These are phyloP conservation scores for Davidsoniella eucalypti DNA, from an alignment of 2,329 filamentous ascomycete genomes.

Conservation along the genomic window DNA sequence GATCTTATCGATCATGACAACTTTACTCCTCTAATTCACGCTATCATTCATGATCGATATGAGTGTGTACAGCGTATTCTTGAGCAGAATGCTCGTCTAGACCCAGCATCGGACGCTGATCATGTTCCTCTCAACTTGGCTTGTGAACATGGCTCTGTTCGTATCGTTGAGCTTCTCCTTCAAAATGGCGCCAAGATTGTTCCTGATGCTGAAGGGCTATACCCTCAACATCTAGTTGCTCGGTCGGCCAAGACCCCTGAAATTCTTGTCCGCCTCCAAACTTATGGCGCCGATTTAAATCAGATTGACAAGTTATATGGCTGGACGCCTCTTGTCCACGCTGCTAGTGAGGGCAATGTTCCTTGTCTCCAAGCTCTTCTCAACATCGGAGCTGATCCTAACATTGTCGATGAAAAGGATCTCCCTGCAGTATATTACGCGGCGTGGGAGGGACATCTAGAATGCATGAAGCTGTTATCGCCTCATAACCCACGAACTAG, in stretches of 20 bases:
- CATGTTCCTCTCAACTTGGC: constrained; percentile 90
- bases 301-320: constrained; percentile 92
- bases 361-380: constrained; percentile 71
- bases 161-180: constrained; percentile 71
- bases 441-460: constrained; percentile 89
- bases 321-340: constrained; percentile 93
- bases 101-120: constrained; percentile 71
- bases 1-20: constrained; percentile 90
- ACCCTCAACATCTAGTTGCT: constrained; percentile 91
- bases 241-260: constrained; percentile 70
- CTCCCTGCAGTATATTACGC: constrained; percentile 96
- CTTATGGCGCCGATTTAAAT: constrained; percentile 77
- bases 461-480: constrained; percentile 80
- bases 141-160: constrained; percentile 78
- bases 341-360: constrained; percentile 89
- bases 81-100: constrained; percentile 61
- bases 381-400: constrained; percentile 59
- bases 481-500: constrained; percentile 33
- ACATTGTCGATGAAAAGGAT: constrained; percentile 77
- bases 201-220: constrained; percentile 91
- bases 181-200: constrained; percentile 65
- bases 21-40: constrained; percentile 88
- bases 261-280: constrained; percentile 62
- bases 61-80: constrained; percentile 68
- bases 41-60: constrained; percentile 75